Conservation (phyloP, 306 rosid genomes). For the Fragaria vesca region DNA sequence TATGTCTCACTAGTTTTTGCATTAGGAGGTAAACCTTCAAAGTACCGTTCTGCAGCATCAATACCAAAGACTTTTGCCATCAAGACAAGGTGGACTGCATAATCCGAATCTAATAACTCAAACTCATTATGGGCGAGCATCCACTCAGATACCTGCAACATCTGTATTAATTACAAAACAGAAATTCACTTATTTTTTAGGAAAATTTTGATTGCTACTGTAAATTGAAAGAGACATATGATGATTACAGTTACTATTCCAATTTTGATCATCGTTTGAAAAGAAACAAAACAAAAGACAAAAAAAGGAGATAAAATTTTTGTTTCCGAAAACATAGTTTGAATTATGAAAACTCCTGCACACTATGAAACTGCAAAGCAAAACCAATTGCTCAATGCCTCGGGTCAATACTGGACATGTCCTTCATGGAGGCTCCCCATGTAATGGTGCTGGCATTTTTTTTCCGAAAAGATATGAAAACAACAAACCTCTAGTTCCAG, state of each 20-base stretch:
- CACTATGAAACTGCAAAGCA: background rate
- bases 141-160: conserved; percentile 87
- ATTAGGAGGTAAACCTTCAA: conserved; percentile 63
- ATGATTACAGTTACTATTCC: background rate
- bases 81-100: conserved; percentile 77
- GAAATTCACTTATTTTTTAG: background rate
- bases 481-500: background rate
- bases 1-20: conserved; percentile 72
- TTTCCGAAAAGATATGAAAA: background rate
- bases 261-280: background rate
- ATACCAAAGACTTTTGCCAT: conserved; percentile 80
- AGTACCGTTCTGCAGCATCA: conserved; percentile 77
- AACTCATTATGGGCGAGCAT: conserved; percentile 58
- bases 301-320: background rate
- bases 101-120: conserved; percentile 69
- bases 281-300: background rate
- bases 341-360: background rate
- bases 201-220: background rate
- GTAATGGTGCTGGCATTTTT: background rate
- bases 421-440: background rate
- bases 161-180: conserved; percentile 25
- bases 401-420: background rate
- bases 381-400: background rate
- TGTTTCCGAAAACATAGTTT: background rate
- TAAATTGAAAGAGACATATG: background rate